Base-by-base conservation (phyloP, 2,329 filamentous ascomycete species). In the Sphaerulina populicola region DNA sequence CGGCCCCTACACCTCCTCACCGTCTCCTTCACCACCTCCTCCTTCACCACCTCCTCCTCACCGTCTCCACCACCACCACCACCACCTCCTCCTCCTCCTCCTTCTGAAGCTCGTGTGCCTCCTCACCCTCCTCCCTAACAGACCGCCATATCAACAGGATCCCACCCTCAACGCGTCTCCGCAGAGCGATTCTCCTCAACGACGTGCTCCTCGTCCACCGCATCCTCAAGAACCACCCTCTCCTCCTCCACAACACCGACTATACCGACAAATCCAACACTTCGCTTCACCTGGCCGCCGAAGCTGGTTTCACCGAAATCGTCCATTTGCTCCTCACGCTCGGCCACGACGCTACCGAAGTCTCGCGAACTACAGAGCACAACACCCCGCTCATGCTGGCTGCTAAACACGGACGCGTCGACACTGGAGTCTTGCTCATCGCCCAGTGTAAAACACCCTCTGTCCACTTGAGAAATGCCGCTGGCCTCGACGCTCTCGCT, bases 331-430 rank as follows among this genome's bases (percentile, higher is more conserved):
- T 95, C 27, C 75, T 94, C 55, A 73, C 78, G n/a, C 75, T 80
- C 4, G 86, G 85, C 51, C 88, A 94, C 67, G 88, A 94, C 67
- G 67, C 74, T n/a, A 77, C 76, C 39, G 81, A 81, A 44, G 81
- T 89, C 29, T 85, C 84, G 10, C 77, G 88, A 57, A 94, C 94
- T 67, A 85, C 88, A 61, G 77, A 83, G 56, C 81, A 86, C 63
- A 83, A 91, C 64, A 94, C 88, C 0, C 83, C 88, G 0, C 74
- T 94, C 44, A 89, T 91, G 80, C 76, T 93, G 2, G 88, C 88
- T 9, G 80, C 86, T 1, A 72, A 71, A 6, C 76, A 76, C 1
- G 84, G 85, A 11, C 84, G 88, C 62, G 81, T 84, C 57, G 83
- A 87, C 44, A 79, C 87, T 18, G 87, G 88, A 11, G 80, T 85